A percentile compares a stretch with the other conserved stretches of the same genome.
Evolutionary conservation across 2,329 filamentous ascomycete species (phyloP).

Genomic region (Pseudogymnoascus sp.): DNA sequence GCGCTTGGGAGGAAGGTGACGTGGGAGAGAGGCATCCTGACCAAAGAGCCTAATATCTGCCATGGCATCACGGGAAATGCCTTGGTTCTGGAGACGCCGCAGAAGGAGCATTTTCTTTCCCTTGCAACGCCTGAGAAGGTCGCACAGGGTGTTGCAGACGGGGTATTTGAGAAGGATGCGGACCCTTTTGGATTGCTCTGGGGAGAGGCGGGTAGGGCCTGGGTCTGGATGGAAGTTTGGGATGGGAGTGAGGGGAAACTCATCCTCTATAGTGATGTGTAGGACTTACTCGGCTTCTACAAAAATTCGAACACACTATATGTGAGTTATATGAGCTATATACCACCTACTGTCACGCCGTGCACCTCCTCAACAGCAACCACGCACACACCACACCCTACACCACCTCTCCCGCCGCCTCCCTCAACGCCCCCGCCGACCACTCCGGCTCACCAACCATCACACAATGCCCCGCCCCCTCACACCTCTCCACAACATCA

Average conservation of each 20-base stretch:
- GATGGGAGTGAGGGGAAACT: conserved; percentile 8
- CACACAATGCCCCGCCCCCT: conserved; percentile 19
- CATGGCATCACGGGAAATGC: conserved; percentile 62
- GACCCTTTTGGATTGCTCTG: conserved; percentile 45
- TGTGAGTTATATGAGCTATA: background rate
- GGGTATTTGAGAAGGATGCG: conserved; percentile 44
- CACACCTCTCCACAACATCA: conserved; percentile 21
- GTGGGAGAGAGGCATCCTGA: conserved; percentile 52
- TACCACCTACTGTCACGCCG: background rate
- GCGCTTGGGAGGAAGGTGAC: conserved; percentile 45
- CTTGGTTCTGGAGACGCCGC: conserved; percentile 34
- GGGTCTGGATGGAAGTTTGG: conserved; percentile 38
- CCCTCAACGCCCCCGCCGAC: conserved; percentile 13
- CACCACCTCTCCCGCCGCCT: background rate
- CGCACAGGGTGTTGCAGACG: conserved; percentile 45
- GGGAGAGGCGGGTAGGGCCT: conserved; percentile 42
- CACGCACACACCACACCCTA: background rate
- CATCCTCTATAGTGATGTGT: background rate
- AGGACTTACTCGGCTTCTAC: background rate
- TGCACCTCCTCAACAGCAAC: background rate
- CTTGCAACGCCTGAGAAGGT: conserved; percentile 52
- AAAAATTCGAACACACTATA: background rate
- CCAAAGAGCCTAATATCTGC: conserved; percentile 59
- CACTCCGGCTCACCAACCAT: conserved; percentile 18
- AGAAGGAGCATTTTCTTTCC: conserved; percentile 49